Base-by-base conservation (phyloP, 2,329 filamentous ascomycete species). In the Pyrenochaeta sp. region DNA sequence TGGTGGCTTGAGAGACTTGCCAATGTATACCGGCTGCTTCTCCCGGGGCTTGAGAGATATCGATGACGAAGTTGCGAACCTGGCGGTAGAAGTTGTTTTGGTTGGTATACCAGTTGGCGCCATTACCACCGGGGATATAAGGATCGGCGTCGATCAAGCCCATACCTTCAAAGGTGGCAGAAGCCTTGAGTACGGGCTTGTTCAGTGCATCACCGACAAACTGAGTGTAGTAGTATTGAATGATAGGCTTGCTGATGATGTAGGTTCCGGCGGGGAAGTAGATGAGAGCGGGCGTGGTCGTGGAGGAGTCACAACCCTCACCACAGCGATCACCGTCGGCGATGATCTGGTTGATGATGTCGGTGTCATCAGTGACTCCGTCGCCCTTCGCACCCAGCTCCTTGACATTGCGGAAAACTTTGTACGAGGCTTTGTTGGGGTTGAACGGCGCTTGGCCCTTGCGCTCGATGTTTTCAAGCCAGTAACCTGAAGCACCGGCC, bases 251-350 rank as follows among this genome's bases (percentile, higher is more conserved):
- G 67, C 85, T 90, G 59, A 97, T 86, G 13, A 88, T 65, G 66
- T 96, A 97, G 43, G 85, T 95, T 55, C 93, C 92, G 8, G 89
- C 79, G 26, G 91, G 92, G 77, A 97, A 96, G 77, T 96, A 97
- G 39, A 97, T 84, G 10, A 97, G 76, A 18, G 90, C 93, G 0
- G 93, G 93, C 1, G 85, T 84, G n/a, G 82, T 82, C 3, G 93
- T 97, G 21, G 82, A 84, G 2, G 90, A 96, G 67, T 94, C 88
- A 67, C 93, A 97, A 51, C 84, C 83, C 52, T 82, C 68, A 26
- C 89, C 90, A 66, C 93, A 97, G 29, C 93, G 88, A 60, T 81
- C 78, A 19, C 90, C 90, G n/a, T 83, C 82, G 4, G 82, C 79
- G 61, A 96, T 88, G 53, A 91, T 91, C 27, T 76, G 71, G 75